A percentile compares a stretch with the other conserved stretches of the same genome.
phyloP scores from a whole-genome alignment of 208 protist species.

The Lotmaria passim region DNA sequence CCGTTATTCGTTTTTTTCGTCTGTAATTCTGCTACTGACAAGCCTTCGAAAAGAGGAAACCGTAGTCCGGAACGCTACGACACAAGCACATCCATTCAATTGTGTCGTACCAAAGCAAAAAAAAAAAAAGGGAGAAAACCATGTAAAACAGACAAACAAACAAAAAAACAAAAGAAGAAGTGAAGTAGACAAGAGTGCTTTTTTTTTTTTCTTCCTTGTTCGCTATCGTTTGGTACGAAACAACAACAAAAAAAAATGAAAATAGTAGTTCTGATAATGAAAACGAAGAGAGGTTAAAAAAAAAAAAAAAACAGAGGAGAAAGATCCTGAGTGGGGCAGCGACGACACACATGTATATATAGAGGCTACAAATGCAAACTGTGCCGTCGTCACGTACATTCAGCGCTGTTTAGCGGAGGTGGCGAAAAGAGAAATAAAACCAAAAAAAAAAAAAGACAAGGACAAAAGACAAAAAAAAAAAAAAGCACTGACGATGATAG shows the following conservation, averaged over 20 bases:
- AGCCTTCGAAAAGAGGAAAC: no score
- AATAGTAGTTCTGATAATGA: constrained; percentile 12
- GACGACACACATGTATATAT: no score
- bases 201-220: no score
- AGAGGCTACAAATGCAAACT: no score
- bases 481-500: not conserved
- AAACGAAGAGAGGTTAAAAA: constrained; percentile 8
- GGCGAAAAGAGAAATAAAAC: no score
- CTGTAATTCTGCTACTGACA: no score
- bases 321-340: not conserved
- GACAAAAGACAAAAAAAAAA: constrained; percentile 11
- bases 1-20: no score
- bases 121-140: not conserved
- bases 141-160: not conserved
- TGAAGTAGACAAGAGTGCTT: not conserved
- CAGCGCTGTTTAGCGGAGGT: not conserved
- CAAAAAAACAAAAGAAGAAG: constrained; percentile 12
- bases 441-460: constrained; percentile 4
- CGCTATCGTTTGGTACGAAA: no score
- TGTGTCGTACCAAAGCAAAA: no score
- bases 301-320: constrained; percentile 2
- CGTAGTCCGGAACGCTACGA: no score
- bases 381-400: no score
- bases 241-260: not conserved
- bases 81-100: no score